These are phyloP conservation scores for Saturnispora hagleri DNA, from an alignment of 805 yeast species.

Conservation along the genomic window DNA sequence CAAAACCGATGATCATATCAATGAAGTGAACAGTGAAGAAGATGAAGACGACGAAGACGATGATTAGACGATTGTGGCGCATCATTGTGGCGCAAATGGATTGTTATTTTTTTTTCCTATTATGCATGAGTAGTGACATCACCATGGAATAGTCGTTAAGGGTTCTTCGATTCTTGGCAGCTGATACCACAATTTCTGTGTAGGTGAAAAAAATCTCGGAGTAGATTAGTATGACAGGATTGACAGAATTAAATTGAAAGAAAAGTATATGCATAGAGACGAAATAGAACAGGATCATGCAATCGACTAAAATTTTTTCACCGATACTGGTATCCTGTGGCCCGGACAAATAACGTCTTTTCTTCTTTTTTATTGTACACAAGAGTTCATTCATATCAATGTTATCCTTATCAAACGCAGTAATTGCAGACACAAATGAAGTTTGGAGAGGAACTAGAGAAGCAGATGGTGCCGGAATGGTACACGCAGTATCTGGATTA, in stretches of 20 bases:
- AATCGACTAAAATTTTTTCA: not conserved
- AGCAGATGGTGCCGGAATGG: constrained; percentile 83
- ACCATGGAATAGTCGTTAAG: not conserved
- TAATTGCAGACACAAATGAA: constrained; percentile 37
- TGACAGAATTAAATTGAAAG: not conserved
- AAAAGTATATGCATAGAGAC: not conserved
- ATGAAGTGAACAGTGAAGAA: constrained; percentile 5
- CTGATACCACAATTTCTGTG: not conserved
- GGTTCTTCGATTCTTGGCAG: not conserved
- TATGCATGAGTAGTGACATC: constrained; percentile 2
- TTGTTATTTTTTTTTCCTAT: not conserved
- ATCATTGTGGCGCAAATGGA: not conserved
- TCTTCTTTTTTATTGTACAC: not conserved
- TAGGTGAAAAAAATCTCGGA: not conserved
- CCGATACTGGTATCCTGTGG: not conserved
- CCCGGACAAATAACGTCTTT: not conserved
- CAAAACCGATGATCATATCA: constrained; percentile 10
- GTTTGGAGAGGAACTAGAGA: constrained; percentile 56
- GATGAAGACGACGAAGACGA: constrained; percentile 5
- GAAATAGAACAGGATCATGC: not conserved
- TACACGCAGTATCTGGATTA: constrained; percentile 71
- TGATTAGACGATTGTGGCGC: not conserved
- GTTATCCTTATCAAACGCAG: not conserved
- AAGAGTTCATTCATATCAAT: not conserved
- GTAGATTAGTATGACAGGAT: not conserved